Evolutionary conservation across 257 asterid genomes (phyloP).

Genomic region (Apocynum venetum): DNA sequence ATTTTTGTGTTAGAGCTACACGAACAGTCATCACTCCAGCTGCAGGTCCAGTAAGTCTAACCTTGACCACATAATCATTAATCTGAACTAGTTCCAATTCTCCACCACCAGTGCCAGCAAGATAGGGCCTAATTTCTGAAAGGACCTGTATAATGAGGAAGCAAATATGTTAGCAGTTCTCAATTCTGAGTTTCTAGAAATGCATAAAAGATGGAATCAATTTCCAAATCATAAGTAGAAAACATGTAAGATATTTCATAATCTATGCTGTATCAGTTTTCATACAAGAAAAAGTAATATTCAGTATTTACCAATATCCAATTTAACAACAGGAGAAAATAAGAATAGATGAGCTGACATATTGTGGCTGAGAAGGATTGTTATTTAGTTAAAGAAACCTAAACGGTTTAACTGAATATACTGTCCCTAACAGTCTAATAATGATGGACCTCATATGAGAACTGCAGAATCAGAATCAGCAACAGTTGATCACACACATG

Average conservation of each 20-base stretch:
- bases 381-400: background rate
- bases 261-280: no score
- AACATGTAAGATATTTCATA: background rate
- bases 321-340: background rate
- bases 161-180: background rate
- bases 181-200: background rate
- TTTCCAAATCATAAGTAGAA: background rate
- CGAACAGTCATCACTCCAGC: conserved; percentile 83
- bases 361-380: background rate
- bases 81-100: conserved; percentile 60
- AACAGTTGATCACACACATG: background rate
- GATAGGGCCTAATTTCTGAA: conserved; percentile 77
- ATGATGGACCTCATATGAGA: background rate
- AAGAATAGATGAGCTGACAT: no score
- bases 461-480: background rate
- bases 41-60: conserved; percentile 69
- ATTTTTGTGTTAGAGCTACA: conserved; percentile 74
- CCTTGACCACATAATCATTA: conserved; percentile 53
- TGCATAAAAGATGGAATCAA: background rate
- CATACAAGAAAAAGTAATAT: no score
- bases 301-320: no score
- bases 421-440: background rate
- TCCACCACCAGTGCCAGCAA: conserved; percentile 83
- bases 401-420: background rate
- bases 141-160: conserved; percentile 42